phyloP scores from a whole-genome alignment of 2,329 filamentous ascomycete species.

The Fusarium bulbicola region DNA sequence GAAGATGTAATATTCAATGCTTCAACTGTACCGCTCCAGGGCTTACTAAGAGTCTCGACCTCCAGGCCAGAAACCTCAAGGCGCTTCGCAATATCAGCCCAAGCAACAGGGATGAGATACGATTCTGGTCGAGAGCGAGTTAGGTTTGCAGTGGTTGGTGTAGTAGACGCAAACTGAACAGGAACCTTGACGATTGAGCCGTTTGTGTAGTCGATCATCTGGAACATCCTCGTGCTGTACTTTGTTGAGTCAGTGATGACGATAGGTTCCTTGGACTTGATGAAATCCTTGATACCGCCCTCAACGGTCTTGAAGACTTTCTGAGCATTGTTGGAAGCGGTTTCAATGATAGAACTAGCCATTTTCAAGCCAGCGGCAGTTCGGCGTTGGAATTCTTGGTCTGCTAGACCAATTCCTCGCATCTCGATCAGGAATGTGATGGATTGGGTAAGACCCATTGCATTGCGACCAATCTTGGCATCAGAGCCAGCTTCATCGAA shows the following conservation, averaged over 20 bases:
- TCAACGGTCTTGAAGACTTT: conserved; percentile 42
- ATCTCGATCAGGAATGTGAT: conserved; percentile 45
- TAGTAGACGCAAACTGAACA: conserved; percentile 43
- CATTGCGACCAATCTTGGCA: conserved; percentile 44
- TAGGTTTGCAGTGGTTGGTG: conserved; percentile 39
- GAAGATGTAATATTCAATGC: conserved; percentile 40
- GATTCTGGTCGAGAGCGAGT: conserved; percentile 45
- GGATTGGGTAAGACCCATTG: conserved; percentile 43
- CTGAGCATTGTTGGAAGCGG: conserved; percentile 41
- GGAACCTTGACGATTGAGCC: conserved; percentile 42
- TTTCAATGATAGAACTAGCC: conserved; percentile 42
- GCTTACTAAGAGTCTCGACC: conserved; percentile 34
- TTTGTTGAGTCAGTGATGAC: conserved; percentile 43
- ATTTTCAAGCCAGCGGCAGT: conserved; percentile 42
- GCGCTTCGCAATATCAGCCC: conserved; percentile 42
- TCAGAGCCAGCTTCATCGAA: conserved; percentile 44
- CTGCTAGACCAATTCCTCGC: conserved; percentile 43
- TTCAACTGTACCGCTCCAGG: conserved; percentile 42
- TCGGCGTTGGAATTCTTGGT: conserved; percentile 46
- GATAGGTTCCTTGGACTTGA: conserved; percentile 40
- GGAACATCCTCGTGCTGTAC: conserved; percentile 30
- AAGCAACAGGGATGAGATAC: conserved; percentile 44
- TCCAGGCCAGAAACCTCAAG: conserved; percentile 39
- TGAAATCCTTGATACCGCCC: conserved; percentile 40
- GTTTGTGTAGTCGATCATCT: conserved; percentile 41